A percentile compares a stretch with the other conserved stretches of the same genome.
phyloP scores from a whole-genome alignment of 2,329 filamentous ascomycete genomes.

The Lachnum nothofagi region DNA sequence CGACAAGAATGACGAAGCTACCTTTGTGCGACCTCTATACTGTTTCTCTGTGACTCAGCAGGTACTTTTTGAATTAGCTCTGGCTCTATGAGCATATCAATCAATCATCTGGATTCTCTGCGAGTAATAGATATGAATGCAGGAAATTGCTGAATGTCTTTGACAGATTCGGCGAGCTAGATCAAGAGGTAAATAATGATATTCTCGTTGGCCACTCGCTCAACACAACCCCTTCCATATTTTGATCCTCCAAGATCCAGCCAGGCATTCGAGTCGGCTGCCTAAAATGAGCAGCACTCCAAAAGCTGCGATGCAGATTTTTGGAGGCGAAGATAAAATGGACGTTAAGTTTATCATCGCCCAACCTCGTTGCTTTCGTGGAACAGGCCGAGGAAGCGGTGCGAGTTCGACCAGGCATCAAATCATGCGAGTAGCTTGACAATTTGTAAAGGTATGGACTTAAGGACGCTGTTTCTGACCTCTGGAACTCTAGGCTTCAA shows the following conservation, averaged over 20 bases:
- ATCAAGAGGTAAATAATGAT: constrained; percentile 10
- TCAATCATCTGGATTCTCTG: constrained; percentile 7
- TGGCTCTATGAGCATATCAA: constrained; percentile 10
- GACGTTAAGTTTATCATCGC: background rate
- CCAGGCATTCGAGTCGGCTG: too few relatives aligned
- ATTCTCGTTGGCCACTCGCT: constrained; percentile 8
- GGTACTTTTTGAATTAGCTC: constrained; percentile 10
- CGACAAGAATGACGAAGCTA: background rate
- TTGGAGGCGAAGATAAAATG: background rate
- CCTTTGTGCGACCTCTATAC: background rate
- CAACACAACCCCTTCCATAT: too few relatives aligned
- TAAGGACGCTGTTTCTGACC: too few relatives aligned
- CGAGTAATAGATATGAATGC: constrained; percentile 5
- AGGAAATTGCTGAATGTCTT: constrained; percentile 3
- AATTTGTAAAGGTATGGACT: too few relatives aligned
- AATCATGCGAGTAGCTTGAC: too few relatives aligned
- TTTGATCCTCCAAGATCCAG: too few relatives aligned
- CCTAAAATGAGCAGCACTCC: too few relatives aligned
- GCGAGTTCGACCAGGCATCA: too few relatives aligned
- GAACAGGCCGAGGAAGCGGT: background rate
- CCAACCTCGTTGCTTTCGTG: background rate
- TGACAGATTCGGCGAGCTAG: constrained; percentile 9
- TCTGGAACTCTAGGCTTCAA: too few relatives aligned
- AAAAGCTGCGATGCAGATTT: background rate
- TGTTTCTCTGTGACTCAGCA: constrained; percentile 1